phyloP scores from a whole-genome alignment of 2,329 filamentous ascomycete genomes.

The Scorias spongiosa region DNA sequence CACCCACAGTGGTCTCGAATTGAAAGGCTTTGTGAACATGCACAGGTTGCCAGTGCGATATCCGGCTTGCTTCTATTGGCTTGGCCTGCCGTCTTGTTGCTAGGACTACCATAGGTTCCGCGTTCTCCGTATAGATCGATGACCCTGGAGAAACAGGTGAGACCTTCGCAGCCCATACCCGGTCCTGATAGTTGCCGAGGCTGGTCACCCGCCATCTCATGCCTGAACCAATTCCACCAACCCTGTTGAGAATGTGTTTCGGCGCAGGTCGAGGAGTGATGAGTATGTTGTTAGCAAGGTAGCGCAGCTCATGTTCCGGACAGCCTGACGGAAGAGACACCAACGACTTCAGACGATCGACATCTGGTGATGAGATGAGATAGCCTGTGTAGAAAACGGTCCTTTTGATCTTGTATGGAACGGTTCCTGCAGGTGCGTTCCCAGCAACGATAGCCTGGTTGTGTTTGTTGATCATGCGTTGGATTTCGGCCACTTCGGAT shows the following conservation, averaged over 20 bases:
- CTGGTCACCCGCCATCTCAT: conserved; percentile 73
- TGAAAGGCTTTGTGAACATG: conserved; percentile 53
- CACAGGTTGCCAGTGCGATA: conserved; percentile 70
- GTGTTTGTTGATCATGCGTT: conserved; percentile 78
- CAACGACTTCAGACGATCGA: conserved; percentile 56
- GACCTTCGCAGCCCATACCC: conserved; percentile 74
- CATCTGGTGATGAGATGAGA: conserved; percentile 58
- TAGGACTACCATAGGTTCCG: conserved; percentile 64
- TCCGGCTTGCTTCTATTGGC: conserved; percentile 65
- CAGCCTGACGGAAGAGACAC: conserved; percentile 39
- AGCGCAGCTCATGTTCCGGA: conserved; percentile 57
- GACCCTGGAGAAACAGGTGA: conserved; percentile 54
- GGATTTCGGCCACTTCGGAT: conserved; percentile 66
- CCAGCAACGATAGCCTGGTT: conserved; percentile 45
- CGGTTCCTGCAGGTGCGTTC: conserved; percentile 28
- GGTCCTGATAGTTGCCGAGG: conserved; percentile 54
- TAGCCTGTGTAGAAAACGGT: conserved; percentile 88
- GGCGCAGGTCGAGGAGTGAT: conserved; percentile 69
- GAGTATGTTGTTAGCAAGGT: conserved; percentile 78
- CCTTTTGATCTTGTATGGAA: conserved; percentile 58
- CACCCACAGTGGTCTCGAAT: conserved; percentile 72
- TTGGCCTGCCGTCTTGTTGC: conserved; percentile 61
- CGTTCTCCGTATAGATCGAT: conserved; percentile 64
- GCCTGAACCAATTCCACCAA: conserved; percentile 73
- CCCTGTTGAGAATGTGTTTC: conserved; percentile 58